A percentile compares a stretch with the other conserved stretches of the same genome.
phyloP scores from a whole-genome alignment of 2,329 filamentous ascomycete genomes.

The Paecilomyces variotii region DNA sequence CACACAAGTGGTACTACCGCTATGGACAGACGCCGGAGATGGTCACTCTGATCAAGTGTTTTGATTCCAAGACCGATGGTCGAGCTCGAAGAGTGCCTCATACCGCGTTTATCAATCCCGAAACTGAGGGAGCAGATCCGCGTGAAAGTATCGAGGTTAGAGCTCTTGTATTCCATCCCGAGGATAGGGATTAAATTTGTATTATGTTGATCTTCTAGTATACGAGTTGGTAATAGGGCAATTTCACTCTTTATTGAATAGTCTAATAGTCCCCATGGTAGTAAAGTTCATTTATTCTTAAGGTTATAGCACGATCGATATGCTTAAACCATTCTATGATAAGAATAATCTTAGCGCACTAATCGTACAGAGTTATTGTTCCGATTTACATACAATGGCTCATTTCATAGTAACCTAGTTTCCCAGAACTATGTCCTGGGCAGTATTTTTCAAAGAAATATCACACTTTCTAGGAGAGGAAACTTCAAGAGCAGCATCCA shows the following conservation, averaged over 20 bases:
- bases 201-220: neutral
- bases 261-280: neutral
- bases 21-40: slow-evolving; percentile 45
- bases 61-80: slow-evolving; percentile 50
- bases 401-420: no score
- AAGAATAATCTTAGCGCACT: no score
- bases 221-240: neutral
- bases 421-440: neutral
- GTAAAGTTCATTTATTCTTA: no score
- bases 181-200: slow-evolving; percentile 20
- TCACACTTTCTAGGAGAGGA: neutral
- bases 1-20: slow-evolving; percentile 48
- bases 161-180: slow-evolving; percentile 45
- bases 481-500: neutral
- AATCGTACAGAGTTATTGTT: no score
- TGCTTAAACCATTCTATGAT: no score
- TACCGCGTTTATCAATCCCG: slow-evolving; percentile 46
- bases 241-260: neutral
- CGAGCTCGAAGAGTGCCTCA: slow-evolving; percentile 49
- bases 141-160: slow-evolving; percentile 53
- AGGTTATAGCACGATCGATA: no score
- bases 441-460: neutral
- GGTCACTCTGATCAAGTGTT: slow-evolving; percentile 54
- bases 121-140: slow-evolving; percentile 25
- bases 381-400: no score